Conservation (phyloP, 495 filamentous ascomycete genomes). For the Lepidopterella palustris region DNA sequence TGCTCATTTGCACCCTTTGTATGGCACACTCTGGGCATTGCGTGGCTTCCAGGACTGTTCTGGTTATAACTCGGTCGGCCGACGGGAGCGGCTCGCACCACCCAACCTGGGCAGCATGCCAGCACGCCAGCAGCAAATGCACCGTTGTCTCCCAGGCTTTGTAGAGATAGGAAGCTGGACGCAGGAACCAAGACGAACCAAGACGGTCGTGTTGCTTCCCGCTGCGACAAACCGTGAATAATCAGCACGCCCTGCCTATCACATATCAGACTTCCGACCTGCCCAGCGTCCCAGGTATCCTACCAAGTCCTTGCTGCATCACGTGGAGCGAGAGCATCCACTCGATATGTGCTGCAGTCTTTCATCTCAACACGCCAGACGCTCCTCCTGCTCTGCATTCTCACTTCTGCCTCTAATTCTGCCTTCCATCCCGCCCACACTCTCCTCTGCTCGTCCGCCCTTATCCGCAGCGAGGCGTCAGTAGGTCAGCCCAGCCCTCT, state of each 20-base stretch:
- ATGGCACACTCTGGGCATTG: no score
- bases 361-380: slow-evolving; percentile 2
- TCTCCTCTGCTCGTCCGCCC: slow-evolving; percentile 9
- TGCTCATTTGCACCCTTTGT: no score
- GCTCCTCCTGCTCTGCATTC: neutral
- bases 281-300: no score
- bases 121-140: no score
- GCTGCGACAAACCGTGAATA: neutral
- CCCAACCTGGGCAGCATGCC: no score
- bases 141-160: no score
- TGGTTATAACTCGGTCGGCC: neutral
- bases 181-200: neutral
- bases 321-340: neutral
- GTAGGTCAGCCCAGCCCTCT: neutral
- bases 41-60: neutral
- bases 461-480: slow-evolving; percentile 7
- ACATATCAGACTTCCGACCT: no score
- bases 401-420: neutral
- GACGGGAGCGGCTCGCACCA: neutral
- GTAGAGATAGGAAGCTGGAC: neutral
- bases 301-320: no score
- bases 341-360: neutral
- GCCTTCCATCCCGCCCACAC: neutral
- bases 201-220: neutral
- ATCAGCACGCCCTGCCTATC: no score